Conservation (phyloP, 1,139 yeast genomes). For the Yamadazyma mexicana region DNA sequence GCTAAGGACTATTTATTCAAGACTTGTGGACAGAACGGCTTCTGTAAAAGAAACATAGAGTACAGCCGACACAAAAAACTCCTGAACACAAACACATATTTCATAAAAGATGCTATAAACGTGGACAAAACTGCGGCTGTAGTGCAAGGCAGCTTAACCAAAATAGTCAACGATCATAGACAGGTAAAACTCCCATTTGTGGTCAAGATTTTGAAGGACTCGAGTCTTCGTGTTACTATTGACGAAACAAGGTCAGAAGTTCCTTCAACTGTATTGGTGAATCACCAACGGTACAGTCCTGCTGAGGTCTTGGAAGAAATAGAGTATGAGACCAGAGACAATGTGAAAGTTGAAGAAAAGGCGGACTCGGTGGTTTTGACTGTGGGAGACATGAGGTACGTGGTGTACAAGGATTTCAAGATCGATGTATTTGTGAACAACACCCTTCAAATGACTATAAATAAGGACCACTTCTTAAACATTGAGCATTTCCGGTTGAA, state of each 20-base stretch:
- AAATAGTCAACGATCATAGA: slow-evolving; percentile 29
- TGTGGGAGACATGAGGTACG: slow-evolving; percentile 2
- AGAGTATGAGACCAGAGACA: neutral
- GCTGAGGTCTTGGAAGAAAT: slow-evolving; percentile 24
- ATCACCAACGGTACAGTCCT: slow-evolving; percentile 51
- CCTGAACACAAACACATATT: slow-evolving; percentile 36
- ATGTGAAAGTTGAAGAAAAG: neutral
- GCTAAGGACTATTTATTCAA: slow-evolving; percentile 76
- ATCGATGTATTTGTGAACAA: slow-evolving; percentile 48
- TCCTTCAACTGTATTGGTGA: slow-evolving; percentile 20
- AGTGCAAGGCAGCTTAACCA: slow-evolving; percentile 44
- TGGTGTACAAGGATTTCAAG: slow-evolving; percentile 36
- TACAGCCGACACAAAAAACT: slow-evolving; percentile 44
- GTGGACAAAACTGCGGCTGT: slow-evolving; percentile 29
- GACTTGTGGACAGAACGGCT: slow-evolving; percentile 79
- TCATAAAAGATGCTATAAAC: slow-evolving; percentile 43
- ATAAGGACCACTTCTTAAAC: slow-evolving; percentile 70
- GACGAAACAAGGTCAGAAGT: slow-evolving; percentile 55
- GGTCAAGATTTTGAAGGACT: slow-evolving; percentile 54
- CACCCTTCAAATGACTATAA: slow-evolving; percentile 53
- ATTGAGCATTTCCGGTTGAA: slow-evolving; percentile 71
- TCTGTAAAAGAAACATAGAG: slow-evolving; percentile 78
- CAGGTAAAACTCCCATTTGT: slow-evolving; percentile 50
- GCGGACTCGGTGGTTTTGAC: neutral
- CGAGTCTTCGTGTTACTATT: slow-evolving; percentile 57